A percentile compares a stretch with the other conserved stretches of the same genome.
Conservation (phyloP, 805 yeast species). For the Ogataea ramenticola region DNA sequence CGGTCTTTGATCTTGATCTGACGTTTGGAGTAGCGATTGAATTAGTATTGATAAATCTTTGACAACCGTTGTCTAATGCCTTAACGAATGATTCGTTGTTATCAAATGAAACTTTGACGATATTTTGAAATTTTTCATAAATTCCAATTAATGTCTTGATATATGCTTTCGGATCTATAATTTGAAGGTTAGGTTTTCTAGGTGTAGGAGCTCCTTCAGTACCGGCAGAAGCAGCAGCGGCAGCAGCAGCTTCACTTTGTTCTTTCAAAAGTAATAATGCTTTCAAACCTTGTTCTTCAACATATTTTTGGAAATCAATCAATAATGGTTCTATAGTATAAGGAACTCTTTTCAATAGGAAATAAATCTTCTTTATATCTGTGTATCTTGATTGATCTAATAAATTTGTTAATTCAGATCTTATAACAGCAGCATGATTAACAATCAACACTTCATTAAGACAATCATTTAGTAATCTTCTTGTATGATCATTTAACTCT, state of each 20-base stretch:
- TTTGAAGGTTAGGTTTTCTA: conserved; percentile 26
- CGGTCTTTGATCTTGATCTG: conserved; percentile 66
- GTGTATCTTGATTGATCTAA: conserved; percentile 64
- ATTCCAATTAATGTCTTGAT: conserved; percentile 69
- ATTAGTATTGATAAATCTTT: conserved; percentile 75
- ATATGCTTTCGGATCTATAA: conserved; percentile 68
- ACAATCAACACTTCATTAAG: conserved; percentile 72
- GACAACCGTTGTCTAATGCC: conserved; percentile 86
- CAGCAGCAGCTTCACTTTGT: conserved; percentile 11
- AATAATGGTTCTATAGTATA: conserved; percentile 74
- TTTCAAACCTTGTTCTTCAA: conserved; percentile 54
- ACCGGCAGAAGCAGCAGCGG: conserved; percentile 7
- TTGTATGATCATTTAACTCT: conserved; percentile 79
- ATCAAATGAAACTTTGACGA: conserved; percentile 62
- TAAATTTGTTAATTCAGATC: conserved; percentile 67
- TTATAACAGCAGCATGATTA: conserved; percentile 68
- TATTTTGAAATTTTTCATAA: conserved; percentile 56
- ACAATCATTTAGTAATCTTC: conserved; percentile 65
- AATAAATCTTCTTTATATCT: conserved; percentile 74
- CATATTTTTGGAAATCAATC: conserved; percentile 61
- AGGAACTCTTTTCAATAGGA: conserved; percentile 70
- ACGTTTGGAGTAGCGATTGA: conserved; percentile 65
- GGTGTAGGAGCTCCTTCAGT: conserved; percentile 10
- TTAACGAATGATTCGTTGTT: conserved; percentile 73
- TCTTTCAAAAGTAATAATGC: conserved; percentile 51